These are phyloP conservation scores for Heteromeles arbutifolia DNA, from an alignment of 306 rosid species.

Conservation along the genomic window DNA sequence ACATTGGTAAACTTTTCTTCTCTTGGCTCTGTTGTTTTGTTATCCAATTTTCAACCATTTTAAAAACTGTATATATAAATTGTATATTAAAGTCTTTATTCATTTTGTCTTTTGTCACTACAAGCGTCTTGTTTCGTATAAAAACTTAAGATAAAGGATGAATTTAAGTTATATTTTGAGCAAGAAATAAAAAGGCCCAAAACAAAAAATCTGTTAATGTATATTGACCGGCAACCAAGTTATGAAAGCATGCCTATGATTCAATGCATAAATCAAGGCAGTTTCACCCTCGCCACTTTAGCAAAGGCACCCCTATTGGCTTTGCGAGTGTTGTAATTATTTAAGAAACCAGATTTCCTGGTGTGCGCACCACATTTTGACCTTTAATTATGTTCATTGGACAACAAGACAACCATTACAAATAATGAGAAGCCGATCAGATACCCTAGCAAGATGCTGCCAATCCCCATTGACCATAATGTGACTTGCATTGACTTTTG, in stretches of 20 bases:
- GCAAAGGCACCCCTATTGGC: neutral
- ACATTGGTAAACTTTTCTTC: slow-evolving; percentile 62
- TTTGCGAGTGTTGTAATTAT: neutral
- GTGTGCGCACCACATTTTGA: neutral
- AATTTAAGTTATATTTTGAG: neutral
- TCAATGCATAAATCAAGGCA: neutral
- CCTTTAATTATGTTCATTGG: neutral
- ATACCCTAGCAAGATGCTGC: neutral
- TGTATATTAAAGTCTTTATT: neutral
- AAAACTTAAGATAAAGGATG: neutral
- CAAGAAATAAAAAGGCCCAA: neutral
- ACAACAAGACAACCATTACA: neutral
- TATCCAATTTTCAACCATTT: neutral
- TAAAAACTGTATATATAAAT: too few species aligned
- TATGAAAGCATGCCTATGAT: neutral
- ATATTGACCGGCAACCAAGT: neutral
- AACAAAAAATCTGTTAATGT: neutral
- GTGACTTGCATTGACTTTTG: neutral
- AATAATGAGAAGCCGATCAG: neutral
- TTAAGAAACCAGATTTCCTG: neutral
- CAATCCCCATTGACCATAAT: neutral
- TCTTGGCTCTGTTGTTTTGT: neutral
- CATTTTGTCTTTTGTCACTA: neutral
- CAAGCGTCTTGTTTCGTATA: neutral
- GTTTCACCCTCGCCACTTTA: neutral